A percentile compares a stretch with the other conserved stretches of the same genome.
Evolutionary conservation across 164 flowering plant genomes (phyloP).

Genomic region (Stephania yunnanensis): DNA sequence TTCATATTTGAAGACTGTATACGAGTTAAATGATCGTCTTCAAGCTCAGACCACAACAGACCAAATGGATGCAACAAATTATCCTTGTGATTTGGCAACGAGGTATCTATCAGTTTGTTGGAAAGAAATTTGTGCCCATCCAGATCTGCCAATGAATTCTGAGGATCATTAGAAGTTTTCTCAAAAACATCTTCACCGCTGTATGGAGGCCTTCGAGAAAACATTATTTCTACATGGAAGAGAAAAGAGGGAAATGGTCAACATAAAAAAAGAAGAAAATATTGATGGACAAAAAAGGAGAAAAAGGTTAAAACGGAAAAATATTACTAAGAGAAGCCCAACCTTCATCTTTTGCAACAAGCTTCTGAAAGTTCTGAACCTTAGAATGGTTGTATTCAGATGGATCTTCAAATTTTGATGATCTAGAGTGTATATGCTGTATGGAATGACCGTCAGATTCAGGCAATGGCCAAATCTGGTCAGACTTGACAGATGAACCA

Average conservation of each 20-base stretch:
- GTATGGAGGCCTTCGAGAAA: constrained; percentile 51
- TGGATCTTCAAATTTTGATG: constrained; percentile 29
- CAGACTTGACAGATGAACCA: constrained; percentile 13
- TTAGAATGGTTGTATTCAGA: constrained; percentile 30
- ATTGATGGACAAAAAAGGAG: constrained; percentile 10
- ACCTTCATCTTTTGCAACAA: constrained; percentile 61
- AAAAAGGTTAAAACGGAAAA: background rate
- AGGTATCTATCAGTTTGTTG: constrained; percentile 28
- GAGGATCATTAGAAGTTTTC: constrained; percentile 26
- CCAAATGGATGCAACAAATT: constrained; percentile 75
- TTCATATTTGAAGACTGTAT: constrained; percentile 37
- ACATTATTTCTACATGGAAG: constrained; percentile 45
- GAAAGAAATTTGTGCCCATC: constrained; percentile 25
- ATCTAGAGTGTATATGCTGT: constrained; percentile 26
- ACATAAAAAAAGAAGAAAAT: constrained; percentile 19
- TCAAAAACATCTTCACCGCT: constrained; percentile 26
- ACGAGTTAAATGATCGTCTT: constrained; percentile 34
- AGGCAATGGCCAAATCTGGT: constrained; percentile 20
- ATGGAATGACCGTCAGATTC: constrained; percentile 27
- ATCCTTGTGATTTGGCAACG: constrained; percentile 30
- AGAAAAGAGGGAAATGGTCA: constrained; percentile 8
- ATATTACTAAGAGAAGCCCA: background rate
- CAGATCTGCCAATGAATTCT: constrained; percentile 24
- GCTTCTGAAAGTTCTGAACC: constrained; percentile 37
- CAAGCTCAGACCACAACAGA: constrained; percentile 78